A percentile compares a stretch with the other conserved stretches of the same genome.
Conservation (phyloP, 768 basidiomycete genomes). For the Suillus subluteus region DNA sequence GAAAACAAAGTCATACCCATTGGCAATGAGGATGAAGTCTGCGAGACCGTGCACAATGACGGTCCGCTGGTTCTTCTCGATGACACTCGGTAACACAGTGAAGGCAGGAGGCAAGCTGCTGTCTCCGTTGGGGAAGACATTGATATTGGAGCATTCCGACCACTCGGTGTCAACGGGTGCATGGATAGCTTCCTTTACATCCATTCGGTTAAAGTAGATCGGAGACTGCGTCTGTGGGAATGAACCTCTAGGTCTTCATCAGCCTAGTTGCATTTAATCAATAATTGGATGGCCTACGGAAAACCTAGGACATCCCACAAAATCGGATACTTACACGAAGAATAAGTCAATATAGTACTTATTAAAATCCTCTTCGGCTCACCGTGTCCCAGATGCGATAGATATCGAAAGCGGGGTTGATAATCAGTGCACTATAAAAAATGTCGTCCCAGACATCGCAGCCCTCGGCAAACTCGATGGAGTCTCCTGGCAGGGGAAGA, state of each 20-base stretch:
- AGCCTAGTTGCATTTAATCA: not conserved
- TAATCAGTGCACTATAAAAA: slow-evolving; percentile 58
- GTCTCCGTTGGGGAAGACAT: slow-evolving; percentile 69
- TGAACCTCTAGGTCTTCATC: slow-evolving; percentile 47
- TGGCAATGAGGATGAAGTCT: slow-evolving; percentile 74
- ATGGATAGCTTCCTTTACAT: slow-evolving; percentile 70
- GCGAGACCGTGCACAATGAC: slow-evolving; percentile 76
- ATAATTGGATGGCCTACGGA: slow-evolving; percentile 48
- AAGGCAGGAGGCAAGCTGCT: slow-evolving; percentile 62
- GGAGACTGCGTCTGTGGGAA: slow-evolving; percentile 60
- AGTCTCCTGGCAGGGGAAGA: slow-evolving; percentile 68
- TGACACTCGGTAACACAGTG: slow-evolving; percentile 71
- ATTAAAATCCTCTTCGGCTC: slow-evolving; percentile 17
- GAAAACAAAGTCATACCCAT: slow-evolving; percentile 50
- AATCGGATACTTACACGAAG: slow-evolving; percentile 51
- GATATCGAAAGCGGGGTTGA: slow-evolving; percentile 79
- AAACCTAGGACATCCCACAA: slow-evolving; percentile 83
- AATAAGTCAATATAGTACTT: slow-evolving; percentile 5
- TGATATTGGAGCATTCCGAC: slow-evolving; percentile 60
- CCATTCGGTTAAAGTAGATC: slow-evolving; percentile 68
- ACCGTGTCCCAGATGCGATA: slow-evolving; percentile 78
- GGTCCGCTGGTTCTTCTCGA: slow-evolving; percentile 69
- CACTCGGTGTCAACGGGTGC: slow-evolving; percentile 64
- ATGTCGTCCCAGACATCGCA: slow-evolving; percentile 74
- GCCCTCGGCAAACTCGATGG: slow-evolving; percentile 45